These are phyloP conservation scores for Penicillium daleae DNA, from an alignment of 495 filamentous ascomycete genomes.

Conservation along the genomic window DNA sequence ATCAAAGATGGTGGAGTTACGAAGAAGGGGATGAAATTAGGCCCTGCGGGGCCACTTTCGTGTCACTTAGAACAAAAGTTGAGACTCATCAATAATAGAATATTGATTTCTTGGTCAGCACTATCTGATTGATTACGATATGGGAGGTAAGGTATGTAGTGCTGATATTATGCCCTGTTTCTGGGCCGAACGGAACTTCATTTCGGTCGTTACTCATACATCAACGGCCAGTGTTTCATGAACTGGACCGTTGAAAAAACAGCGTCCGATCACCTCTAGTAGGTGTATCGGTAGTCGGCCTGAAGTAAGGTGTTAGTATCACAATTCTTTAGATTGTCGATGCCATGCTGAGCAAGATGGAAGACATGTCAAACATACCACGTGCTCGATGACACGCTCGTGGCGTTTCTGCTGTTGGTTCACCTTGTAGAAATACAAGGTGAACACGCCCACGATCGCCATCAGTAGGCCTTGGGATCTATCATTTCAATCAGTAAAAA, in stretches of 20 bases:
- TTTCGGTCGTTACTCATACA: conserved; percentile 7
- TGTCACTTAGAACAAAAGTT: neutral
- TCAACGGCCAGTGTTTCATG: neutral
- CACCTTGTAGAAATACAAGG: conserved; percentile 61
- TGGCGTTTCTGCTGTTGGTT: conserved; percentile 58
- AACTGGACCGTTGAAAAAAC: neutral
- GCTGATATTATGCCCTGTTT: neutral
- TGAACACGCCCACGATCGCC: conserved; percentile 60
- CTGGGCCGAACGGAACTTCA: neutral
- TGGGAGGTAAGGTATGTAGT: neutral
- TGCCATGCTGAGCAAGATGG: conserved; percentile 2
- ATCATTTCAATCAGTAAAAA: too few species aligned
- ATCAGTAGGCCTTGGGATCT: conserved; percentile 71
- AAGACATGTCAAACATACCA: conserved; percentile 40
- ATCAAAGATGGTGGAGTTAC: conserved; percentile 18
- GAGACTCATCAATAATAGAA: conserved; percentile 4
- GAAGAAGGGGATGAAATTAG: conserved; percentile 3
- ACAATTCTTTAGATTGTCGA: neutral
- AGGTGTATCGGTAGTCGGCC: conserved; percentile 56
- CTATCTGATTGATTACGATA: neutral
- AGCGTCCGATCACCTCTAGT: conserved; percentile 28
- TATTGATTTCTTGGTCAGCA: neutral
- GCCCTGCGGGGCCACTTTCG: neutral
- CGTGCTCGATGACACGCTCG: conserved; percentile 56
- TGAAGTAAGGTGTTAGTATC: conserved; percentile 11